Base-by-base conservation (phyloP, 495 filamentous ascomycete genomes). In the Xylaria venustula region DNA sequence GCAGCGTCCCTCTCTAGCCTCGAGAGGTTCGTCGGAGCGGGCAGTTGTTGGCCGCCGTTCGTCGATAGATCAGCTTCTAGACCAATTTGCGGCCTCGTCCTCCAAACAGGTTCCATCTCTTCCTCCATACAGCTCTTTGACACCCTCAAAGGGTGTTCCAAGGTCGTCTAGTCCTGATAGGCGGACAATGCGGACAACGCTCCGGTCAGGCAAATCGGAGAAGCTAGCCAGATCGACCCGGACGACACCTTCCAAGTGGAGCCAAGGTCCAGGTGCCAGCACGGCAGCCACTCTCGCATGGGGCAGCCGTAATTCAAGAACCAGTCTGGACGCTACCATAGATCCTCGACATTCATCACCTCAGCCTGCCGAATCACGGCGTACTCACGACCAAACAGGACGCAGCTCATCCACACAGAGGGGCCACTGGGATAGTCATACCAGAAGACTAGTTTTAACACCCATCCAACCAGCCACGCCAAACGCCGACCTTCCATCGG, bases 201-300 rank as follows among this genome's bases (percentile, higher is more conserved):
- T 98, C 53, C 83, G 93, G 49, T 70, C 83, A 19, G 81, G 77
- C 46, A 81, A 74, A n/a, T 72, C 79, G 7, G 88, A 88, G 62
- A 90, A 86, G 61, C 72, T 80, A 22, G 73, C 79, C 15, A 85
- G 83, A 60, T 75, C 85, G 41, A 73, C 75, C 64, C 76, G 71
- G 9, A 37, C 48, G 42, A 61, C 66, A 45, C 60, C 66, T 44
- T 64, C 69, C 25, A 69, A 63, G 54, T 56, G 61, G 48, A 65
- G 36, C 25, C 79, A 79, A 30, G 76, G 75, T 20, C 76, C 75
- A 0, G 79, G 79, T 2, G 91, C 92, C 28, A 92, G 89, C 42
- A 95, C 90, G 72, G 94, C 94, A 14, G 94, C 94, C 1, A 88
- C 89, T 2, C 74, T 96, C 36, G 93, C 93, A 17, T 98, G 93